Evolutionary conservation across 116 monocot genomes (phyloP), one percentile per base, ranked within the genome.

Genomic region (Thalassia testudinum): DNA sequence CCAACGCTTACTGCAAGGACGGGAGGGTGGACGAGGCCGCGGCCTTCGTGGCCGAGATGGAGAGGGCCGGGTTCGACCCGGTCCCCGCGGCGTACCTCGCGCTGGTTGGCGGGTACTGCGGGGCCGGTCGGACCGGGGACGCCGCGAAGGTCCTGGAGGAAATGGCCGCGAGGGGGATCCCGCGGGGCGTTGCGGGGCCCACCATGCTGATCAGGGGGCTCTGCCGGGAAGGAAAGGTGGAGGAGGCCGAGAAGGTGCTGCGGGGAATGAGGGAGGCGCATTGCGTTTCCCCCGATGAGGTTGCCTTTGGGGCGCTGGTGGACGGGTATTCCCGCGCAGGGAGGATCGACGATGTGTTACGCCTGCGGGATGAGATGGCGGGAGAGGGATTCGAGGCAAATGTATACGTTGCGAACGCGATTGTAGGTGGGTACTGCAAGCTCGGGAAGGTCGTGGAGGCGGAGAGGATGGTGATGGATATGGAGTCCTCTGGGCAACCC

Each of bases 381-480:
- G 57, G 53, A 55, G 48, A 11, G 3, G 81, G 81, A 63, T n/a
- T 87, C 28, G 61, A 74, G 26, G 42, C 24, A 4, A 95, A 88
- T 50, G 15, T 63, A 23, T 75, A 61, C 58, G 60, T 81, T 19
- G 72, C 62, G 42, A 95, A 95, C 69, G 53, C 78, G 17, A 27
- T 95, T 55, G 76, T 95, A 43, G 76, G 76, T 63, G 95, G 95
- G 26, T 84, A 81, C 42, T 85, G 88, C 70, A 95, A 88, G 70
- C 21, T 58, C 14, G 84, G 88, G 49, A 84, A 52, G 24, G 51
- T 88, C 21, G 40, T 21, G 28, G 95, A 84, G 51, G 95, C 84
- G 24, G 81, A 85, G 67, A 74, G 72, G 7, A 1, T 85, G 43
- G 24, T 85, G 7, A 59, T 43, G 21, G 81, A 85, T 25, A 84